Evolutionary conservation across 2,329 filamentous ascomycete genomes (phyloP), one percentile per base, ranked within the genome.

Genomic region (Paecilomyces sp.): DNA sequence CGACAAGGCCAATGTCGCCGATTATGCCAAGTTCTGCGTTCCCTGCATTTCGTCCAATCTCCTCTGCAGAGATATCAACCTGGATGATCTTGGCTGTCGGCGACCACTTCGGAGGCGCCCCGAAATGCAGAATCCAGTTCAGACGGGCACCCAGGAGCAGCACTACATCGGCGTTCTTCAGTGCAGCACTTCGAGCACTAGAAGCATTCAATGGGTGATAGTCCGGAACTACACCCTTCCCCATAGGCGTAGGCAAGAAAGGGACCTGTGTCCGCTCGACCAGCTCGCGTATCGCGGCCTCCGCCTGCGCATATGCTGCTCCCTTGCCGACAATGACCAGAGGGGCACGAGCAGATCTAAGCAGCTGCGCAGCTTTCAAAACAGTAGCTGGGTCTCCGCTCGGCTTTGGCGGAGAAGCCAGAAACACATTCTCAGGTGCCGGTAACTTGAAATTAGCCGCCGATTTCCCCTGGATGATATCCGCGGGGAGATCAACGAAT

Each of bases 71-170:
- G 57, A 83, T 78, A 65, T 85, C 82, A 13, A 85, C 78, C 68
- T 85, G 83, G 41, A 84, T 81, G 63, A 85, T 79, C 59, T 77
- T 80, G 2, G 77, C 82, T 3, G 65, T 65, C 3, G 77, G 63
- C 30, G 76, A 80, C 80, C 82, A 85, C 66, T 83, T 84, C 0
- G 82, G 82, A 12, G 80, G 64, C 59, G 82, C 77, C 7, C 83
- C 83, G 62, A 80, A 85, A 61, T 84, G 82, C 3, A 85, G 72
- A 56, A 85, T 85, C 83, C 82, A 85, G 62, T 85, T 85, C 51
- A 85, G 68, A 36, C 81, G 76, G 2, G 82, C 83, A 3, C 82
- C 82, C 1, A 85, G 73, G 2, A 85, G 71, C 3, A 85, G 67
- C 15, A 84, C 80, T 1, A 85, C 79, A 65, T 85, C 83, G 2